Evolutionary conservation across 345 rosid species (phyloP).

Genomic region (Excoecaria cochinchinensis): DNA sequence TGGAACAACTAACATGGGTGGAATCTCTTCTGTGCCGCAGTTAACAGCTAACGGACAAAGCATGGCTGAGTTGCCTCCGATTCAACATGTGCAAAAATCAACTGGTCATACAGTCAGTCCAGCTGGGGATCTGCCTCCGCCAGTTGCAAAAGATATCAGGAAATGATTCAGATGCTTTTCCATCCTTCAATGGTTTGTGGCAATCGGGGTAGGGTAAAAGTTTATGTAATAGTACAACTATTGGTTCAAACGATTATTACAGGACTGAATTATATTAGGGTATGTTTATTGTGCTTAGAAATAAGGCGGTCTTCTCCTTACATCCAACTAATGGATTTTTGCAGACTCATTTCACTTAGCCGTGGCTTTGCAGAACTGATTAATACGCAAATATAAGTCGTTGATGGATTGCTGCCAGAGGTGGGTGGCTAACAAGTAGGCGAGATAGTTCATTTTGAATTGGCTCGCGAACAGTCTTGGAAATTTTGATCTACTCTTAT

Average conservation of each 20-base stretch:
- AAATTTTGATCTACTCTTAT: too few species aligned
- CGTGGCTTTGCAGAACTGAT: too few species aligned
- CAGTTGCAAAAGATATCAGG: constrained; percentile 19
- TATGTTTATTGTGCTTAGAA: not conserved
- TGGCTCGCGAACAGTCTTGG: too few species aligned
- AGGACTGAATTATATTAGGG: not conserved
- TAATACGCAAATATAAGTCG: too few species aligned
- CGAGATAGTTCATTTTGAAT: too few species aligned
- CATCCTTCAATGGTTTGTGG: not conserved
- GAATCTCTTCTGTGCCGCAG: constrained; percentile 21
- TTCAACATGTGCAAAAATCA: constrained; percentile 22
- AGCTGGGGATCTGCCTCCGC: constrained; percentile 23
- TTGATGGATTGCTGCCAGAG: too few species aligned
- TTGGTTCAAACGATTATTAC: not conserved
- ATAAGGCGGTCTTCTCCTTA: not conserved
- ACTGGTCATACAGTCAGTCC: constrained; percentile 12
- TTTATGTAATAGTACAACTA: not conserved
- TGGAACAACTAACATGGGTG: constrained; percentile 16
- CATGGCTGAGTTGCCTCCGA: constrained; percentile 16
- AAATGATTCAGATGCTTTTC: constrained; percentile 11
- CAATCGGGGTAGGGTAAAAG: not conserved
- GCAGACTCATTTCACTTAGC: not conserved
- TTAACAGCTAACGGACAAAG: constrained; percentile 20
- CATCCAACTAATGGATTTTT: not conserved
- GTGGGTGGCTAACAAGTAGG: too few species aligned